phyloP scores from a whole-genome alignment of 306 rosid species.

The Prunus persica region Prunus_persica_NCBIv2 NC_034011.1:26871001-26871500 shows the following conservation, averaged over 20 bases:
- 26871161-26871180: background rate
- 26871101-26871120: background rate
- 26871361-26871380: background rate
- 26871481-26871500: background rate
- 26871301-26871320: conserved; percentile 6
- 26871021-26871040: background rate
- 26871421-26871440: conserved; percentile 18
- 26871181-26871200: background rate
- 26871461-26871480: conserved; percentile 25
- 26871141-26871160: background rate
- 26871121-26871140: background rate
- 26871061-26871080: background rate
- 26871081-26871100: background rate
- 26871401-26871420: background rate
- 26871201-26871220: background rate
- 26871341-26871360: conserved; percentile 13
- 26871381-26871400: conserved; percentile 21
- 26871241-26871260: no score
- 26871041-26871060: conserved; percentile 7
- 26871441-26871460: conserved; percentile 18
- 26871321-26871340: background rate
- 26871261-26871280: background rate
- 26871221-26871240: background rate
- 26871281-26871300: conserved; percentile 7
- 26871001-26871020: conserved; percentile 19